Percentiles rank a stretch among this genome's conserved stretches.
These are phyloP conservation scores for Asterochloris sp. DNA, from an alignment of 139 green algal genomes.

Conservation along the genomic window DNA sequence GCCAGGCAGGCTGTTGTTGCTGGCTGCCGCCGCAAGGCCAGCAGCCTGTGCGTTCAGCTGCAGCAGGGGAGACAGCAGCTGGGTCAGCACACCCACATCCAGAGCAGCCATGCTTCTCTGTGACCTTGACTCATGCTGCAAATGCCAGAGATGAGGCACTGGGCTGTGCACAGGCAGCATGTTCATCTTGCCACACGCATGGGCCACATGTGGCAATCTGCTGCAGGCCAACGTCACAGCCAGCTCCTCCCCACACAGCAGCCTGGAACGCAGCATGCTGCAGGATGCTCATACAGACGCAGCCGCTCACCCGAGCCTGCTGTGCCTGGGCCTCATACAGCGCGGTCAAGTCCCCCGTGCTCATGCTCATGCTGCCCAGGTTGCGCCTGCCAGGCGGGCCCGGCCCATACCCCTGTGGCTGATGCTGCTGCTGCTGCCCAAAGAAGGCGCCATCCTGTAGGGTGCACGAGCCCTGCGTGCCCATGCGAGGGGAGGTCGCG, in stretches of 20 bases:
- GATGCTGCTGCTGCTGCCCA: slow-evolving; percentile 7
- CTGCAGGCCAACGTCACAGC: too few species aligned
- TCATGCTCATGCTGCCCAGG: slow-evolving; percentile 16
- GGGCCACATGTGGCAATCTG: too few species aligned
- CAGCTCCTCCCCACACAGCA: too few species aligned
- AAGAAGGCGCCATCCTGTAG: neutral
- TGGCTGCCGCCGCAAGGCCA: slow-evolving; percentile 21
- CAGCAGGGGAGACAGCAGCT: neutral
- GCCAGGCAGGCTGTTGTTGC: slow-evolving; percentile 17
- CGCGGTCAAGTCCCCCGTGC: slow-evolving; percentile 13
- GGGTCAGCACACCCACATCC: neutral
- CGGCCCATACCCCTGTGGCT: slow-evolving; percentile 11
- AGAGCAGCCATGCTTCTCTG: too few species aligned
- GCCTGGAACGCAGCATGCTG: too few species aligned
- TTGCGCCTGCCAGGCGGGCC: neutral
- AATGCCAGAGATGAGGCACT: too few species aligned
- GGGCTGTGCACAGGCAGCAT: too few species aligned
- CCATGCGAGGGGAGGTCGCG: too few species aligned
- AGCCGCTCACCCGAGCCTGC: neutral
- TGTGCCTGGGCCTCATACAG: slow-evolving; percentile 7
- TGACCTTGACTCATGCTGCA: too few species aligned
- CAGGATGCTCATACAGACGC: too few species aligned
- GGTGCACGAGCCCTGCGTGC: neutral
- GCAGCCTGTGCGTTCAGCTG: slow-evolving; percentile 11
- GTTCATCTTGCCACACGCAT: too few species aligned